Evolutionary conservation across 768 basidiomycete species (phyloP).

Genomic region (Rhodotorula sphaerocarpa): DNA sequence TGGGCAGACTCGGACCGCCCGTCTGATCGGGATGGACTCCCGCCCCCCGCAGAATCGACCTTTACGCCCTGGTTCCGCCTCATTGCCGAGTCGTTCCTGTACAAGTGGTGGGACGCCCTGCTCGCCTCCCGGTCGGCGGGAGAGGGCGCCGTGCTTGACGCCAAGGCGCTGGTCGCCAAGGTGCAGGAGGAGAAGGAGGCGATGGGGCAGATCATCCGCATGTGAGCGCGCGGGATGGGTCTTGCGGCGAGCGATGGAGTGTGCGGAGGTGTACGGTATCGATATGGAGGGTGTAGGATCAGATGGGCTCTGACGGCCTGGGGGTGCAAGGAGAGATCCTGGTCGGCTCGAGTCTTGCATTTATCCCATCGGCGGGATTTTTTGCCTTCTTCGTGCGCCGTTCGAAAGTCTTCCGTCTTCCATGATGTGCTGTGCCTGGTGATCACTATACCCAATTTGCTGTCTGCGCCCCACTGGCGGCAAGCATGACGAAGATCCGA

Average conservation of each 20-base stretch:
- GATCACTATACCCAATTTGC: too few relatives aligned
- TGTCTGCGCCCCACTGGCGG: not conserved
- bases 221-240: constrained; percentile 1
- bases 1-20: too few relatives aligned
- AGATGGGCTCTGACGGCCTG: too few relatives aligned
- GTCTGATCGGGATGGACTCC: too few relatives aligned
- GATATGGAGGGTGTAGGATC: too few relatives aligned
- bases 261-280: not conserved
- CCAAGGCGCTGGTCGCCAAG: constrained; percentile 5
- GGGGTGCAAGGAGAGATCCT: too few relatives aligned
- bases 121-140: constrained; percentile 41
- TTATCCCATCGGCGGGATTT: too few relatives aligned
- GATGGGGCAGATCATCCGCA: constrained; percentile 26
- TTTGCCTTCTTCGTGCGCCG: too few relatives aligned
- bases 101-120: constrained; percentile 97
- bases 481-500: too few relatives aligned
- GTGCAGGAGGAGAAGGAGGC: constrained; percentile 17
- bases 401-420: too few relatives aligned
- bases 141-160: constrained; percentile 4
- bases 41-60: constrained; percentile 52
- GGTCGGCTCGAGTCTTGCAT: too few relatives aligned
- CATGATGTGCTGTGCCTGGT: too few relatives aligned
- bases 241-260: not conserved
- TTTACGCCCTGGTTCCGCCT: constrained; percentile 99
- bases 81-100: constrained; percentile 90